Evolutionary conservation across 2,329 filamentous ascomycete genomes (phyloP), one percentile per base, ranked within the genome.

Genomic region (Biscogniauxia mediterranea): DNA sequence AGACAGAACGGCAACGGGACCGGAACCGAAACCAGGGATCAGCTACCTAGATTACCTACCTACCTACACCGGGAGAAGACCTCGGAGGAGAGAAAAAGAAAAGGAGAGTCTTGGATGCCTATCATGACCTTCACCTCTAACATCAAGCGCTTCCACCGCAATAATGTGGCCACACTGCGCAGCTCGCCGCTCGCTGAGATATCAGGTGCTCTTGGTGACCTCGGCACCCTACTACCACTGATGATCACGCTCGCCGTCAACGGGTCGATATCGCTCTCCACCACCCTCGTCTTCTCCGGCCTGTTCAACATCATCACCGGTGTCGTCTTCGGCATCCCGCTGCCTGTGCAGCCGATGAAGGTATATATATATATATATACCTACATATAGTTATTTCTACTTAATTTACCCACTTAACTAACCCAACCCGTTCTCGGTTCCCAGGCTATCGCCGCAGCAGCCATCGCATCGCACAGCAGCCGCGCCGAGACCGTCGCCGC

Each of bases 321-420:
- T 19, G 72, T 88, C 1, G 77, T 89, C 32, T 98, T 97, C 70
- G 94, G 94, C 6, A 89, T 98, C 50, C 94, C 94, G 1, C 78
- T 97, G 3, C 93, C 93, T 0, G 93, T 97, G 0, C 93, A 97
- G 78, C 93, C 93, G n/a, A 89, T 89, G 86, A 89, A 89, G 79
- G 84, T 84, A 68, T 51, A 7, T 17, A 32, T 52, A 49, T 3
- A 19, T 23, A 32, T 21, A 15, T 23, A 21, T 53, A 50, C 11
- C 17, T 52, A 9, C 55, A 38, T 25, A 54, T 13, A 32, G n/a
- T n/a, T n/a, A n/a, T n/a, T n/a, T n/a, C n/a, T 32, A 32, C 7
- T 32, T 32, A 13, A 17, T n/a, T 46, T 46, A n/a, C 3, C 38
- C 38, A n/a, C 38, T n/a, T n/a, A 2, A 52, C 20, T 57, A 23